A percentile compares a stretch with the other conserved stretches of the same genome.
phyloP scores from a whole-genome alignment of 495 filamentous ascomycete species.

The Penicillium manginii region DNA sequence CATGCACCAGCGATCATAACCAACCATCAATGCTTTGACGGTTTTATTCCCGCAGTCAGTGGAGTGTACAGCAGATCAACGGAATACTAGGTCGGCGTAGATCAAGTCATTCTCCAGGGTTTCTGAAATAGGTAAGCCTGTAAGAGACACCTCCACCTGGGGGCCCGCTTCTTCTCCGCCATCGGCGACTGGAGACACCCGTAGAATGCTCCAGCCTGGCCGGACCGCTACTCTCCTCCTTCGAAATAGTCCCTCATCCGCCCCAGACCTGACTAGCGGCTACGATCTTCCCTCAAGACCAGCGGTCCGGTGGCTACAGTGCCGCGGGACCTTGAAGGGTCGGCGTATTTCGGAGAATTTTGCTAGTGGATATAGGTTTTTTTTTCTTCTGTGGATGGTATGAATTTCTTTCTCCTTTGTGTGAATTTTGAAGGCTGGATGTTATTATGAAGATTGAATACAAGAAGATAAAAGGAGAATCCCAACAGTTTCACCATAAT shows the following conservation, averaged over 20 bases:
- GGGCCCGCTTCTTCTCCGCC: slow-evolving; percentile 26
- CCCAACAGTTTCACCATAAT: neutral
- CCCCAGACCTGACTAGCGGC: slow-evolving; percentile 10
- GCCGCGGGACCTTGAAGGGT: slow-evolving; percentile 4
- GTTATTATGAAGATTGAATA: neutral
- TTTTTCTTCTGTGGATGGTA: no score
- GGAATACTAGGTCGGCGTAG: slow-evolving; percentile 3
- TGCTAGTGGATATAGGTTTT: neutral
- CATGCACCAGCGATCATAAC: neutral
- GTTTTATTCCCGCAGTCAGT: slow-evolving; percentile 11
- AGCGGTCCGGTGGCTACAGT: neutral
- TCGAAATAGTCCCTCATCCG: slow-evolving; percentile 6
- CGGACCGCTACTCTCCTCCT: slow-evolving; percentile 3
- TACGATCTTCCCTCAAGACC: slow-evolving; percentile 14
- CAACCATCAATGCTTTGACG: slow-evolving; percentile 1
- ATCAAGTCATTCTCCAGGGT: slow-evolving; percentile 7
- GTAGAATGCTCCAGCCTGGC: slow-evolving; percentile 13
- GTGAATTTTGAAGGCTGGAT: no score
- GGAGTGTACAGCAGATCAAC: neutral
- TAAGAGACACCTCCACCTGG: slow-evolving; percentile 18
- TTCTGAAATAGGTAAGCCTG: slow-evolving; percentile 15
- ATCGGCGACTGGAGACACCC: slow-evolving; percentile 17
- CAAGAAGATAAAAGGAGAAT: slow-evolving; percentile 1
- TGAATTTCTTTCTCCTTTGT: no score
- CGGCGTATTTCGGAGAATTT: slow-evolving; percentile 23